Percentiles rank a stretch among this genome's conserved stretches.
Evolutionary conservation across 169 alveolate species (phyloP).

Genomic region (Plasmodium coatneyi): DNA sequence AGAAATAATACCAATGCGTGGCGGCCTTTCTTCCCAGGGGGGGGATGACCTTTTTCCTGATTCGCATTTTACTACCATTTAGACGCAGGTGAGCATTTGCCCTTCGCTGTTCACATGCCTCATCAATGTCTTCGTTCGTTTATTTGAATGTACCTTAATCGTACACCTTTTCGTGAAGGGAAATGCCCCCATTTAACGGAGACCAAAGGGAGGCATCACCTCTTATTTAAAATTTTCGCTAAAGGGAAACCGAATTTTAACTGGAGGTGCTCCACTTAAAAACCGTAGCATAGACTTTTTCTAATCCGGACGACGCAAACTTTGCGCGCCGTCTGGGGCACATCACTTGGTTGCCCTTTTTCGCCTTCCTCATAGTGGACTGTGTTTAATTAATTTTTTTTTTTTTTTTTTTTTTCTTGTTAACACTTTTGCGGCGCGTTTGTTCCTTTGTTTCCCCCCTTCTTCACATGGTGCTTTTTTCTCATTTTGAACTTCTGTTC

Average conservation of each 20-base stretch:
- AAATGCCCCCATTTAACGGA: too few species aligned
- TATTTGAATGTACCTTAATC: neutral
- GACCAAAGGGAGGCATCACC: too few species aligned
- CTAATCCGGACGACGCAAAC: neutral
- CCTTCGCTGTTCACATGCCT: neutral
- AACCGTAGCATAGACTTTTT: neutral
- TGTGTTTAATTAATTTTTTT: neutral
- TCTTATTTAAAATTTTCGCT: too few species aligned
- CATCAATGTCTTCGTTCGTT: neutral
- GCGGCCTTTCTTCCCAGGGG: too few species aligned
- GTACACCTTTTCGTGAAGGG: neutral
- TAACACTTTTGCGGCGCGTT: neutral
- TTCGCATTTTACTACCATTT: neutral
- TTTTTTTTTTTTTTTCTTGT: neutral
- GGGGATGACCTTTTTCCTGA: neutral
- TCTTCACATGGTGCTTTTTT: neutral
- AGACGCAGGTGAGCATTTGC: neutral
- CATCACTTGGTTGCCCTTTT: neutral
- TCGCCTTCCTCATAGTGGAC: neutral
- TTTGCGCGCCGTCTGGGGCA: neutral
- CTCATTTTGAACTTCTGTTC: neutral
- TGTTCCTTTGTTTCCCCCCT: neutral
- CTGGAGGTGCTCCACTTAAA: neutral
- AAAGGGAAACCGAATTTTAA: neutral
- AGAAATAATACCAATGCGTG: neutral